Evolutionary conservation across 2,329 filamentous ascomycete genomes (phyloP).

Genomic region (Tolypocladium ophioglossoides): DNA sequence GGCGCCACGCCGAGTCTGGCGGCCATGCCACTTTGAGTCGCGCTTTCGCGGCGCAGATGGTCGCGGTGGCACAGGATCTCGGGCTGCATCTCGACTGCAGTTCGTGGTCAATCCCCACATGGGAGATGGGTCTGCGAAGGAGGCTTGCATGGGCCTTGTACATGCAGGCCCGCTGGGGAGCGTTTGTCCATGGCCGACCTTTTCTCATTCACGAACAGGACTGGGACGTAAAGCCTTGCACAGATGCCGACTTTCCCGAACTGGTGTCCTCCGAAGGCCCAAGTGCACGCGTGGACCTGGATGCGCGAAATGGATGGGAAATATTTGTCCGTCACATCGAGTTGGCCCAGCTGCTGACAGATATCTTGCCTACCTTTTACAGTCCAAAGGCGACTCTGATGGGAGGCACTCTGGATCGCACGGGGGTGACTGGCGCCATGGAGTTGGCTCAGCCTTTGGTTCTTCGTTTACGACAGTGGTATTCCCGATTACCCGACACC

Average conservation of each 20-base stretch:
- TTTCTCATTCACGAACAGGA: slow-evolving; percentile 41
- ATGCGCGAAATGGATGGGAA: slow-evolving; percentile 32
- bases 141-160: slow-evolving; percentile 54
- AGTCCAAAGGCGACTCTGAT: slow-evolving; percentile 20
- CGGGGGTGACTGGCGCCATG: slow-evolving; percentile 21
- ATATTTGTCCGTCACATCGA: slow-evolving; percentile 40
- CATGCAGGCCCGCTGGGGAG: slow-evolving; percentile 55
- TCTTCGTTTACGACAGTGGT: slow-evolving; percentile 30
- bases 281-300: slow-evolving; percentile 26
- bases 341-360: slow-evolving; percentile 38
- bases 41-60: slow-evolving; percentile 39
- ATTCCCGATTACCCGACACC: slow-evolving; percentile 31
- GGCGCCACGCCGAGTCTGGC: slow-evolving; percentile 23
- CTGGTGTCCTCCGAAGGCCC: slow-evolving; percentile 22
- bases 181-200: slow-evolving; percentile 45
- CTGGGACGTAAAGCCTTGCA: slow-evolving; percentile 38
- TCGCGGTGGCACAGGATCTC: slow-evolving; percentile 47
- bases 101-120: slow-evolving; percentile 49
- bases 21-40: slow-evolving; percentile 23
- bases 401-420: slow-evolving; percentile 18
- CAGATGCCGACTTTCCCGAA: slow-evolving; percentile 27
- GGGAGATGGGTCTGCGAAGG: slow-evolving; percentile 52
- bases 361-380: slow-evolving; percentile 39
- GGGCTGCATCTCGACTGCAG: slow-evolving; percentile 52
- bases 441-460: slow-evolving; percentile 22